These are phyloP conservation scores for Geoglossum cookeanum DNA, from an alignment of 2,329 filamentous ascomycete species.

Conservation along the genomic window DNA sequence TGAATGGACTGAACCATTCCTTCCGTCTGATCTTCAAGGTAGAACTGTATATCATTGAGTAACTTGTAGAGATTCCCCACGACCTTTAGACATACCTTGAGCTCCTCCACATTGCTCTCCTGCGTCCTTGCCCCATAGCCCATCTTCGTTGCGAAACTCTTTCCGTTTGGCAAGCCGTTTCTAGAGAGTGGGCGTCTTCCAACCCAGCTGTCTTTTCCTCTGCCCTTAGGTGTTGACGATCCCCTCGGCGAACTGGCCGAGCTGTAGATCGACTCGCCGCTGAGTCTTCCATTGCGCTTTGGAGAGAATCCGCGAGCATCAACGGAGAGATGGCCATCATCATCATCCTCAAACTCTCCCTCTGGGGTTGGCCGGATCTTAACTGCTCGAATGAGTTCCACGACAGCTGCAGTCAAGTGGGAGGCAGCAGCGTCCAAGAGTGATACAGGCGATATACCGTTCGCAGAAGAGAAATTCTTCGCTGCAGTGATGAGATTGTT, in stretches of 20 bases:
- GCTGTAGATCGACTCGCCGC: conserved; percentile 15
- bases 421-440: conserved; percentile 83
- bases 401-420: conserved; percentile 66
- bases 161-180: conserved; percentile 16
- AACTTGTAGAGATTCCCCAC: not conserved
- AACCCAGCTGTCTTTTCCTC: conserved; percentile 5
- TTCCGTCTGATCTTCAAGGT: conserved; percentile 68
- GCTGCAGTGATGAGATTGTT: conserved; percentile 91
- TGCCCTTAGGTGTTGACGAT: conserved; percentile 8
- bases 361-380: conserved; percentile 64
- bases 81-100: conserved; percentile 30
- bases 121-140: conserved; percentile 23
- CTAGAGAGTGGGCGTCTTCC: conserved; percentile 13
- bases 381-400: conserved; percentile 66
- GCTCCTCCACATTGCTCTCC: conserved; percentile 35
- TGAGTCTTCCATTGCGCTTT: conserved; percentile 7
- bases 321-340: conserved; percentile 26
- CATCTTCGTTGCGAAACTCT: conserved; percentile 15
- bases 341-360: conserved; percentile 59
- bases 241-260: conserved; percentile 9
- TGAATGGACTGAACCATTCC: conserved; percentile 64
- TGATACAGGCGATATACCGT: conserved; percentile 80
- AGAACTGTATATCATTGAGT: conserved; percentile 32
- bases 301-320: conserved; percentile 1
- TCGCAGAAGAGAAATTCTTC: conserved; percentile 71